These are phyloP conservation scores for Polytrichum formosum DNA, from an alignment of 225 moss, liverwort and hornwort genomes.

Conservation along the genomic window DNA sequence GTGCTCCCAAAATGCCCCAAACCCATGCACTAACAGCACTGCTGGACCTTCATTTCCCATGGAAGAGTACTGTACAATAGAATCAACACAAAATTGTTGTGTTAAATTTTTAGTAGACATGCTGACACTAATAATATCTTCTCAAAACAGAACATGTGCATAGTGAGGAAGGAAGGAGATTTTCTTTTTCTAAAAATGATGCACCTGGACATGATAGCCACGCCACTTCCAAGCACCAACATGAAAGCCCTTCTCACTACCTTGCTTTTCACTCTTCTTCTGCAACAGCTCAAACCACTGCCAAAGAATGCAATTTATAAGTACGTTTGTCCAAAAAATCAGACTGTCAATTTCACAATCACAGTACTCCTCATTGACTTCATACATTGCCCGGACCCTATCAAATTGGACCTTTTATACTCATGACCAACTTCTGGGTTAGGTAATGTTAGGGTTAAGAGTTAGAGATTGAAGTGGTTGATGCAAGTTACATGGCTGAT, in stretches of 20 bases:
- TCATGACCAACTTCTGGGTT: no score
- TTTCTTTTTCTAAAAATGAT: not conserved
- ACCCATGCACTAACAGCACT: constrained; percentile 89
- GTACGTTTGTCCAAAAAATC: not conserved
- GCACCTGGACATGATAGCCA: constrained; percentile 88
- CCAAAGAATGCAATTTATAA: not conserved
- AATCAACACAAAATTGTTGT: not conserved
- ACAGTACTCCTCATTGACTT: no score
- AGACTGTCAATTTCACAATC: no score
- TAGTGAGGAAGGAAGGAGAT: no score
- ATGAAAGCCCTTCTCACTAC: constrained; percentile 57
- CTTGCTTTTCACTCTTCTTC: constrained; percentile 70
- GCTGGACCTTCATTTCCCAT: constrained; percentile 79
- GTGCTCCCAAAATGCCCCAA: constrained; percentile 98
- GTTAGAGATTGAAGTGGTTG: no score
- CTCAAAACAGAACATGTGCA: no score
- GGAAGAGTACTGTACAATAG: constrained; percentile 58
- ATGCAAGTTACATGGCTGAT: no score
- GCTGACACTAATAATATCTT: not conserved
- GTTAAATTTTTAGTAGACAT: not conserved
- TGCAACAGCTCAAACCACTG: constrained; percentile 95
- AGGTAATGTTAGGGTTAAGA: no score
- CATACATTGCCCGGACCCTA: no score
- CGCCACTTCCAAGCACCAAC: constrained; percentile 88
- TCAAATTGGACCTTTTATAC: no score